Percentiles rank a stretch among this genome's conserved stretches.
These are phyloP conservation scores for Calocera viscosa DNA, from an alignment of 768 basidiomycete species.

Conservation along the genomic window DNA sequence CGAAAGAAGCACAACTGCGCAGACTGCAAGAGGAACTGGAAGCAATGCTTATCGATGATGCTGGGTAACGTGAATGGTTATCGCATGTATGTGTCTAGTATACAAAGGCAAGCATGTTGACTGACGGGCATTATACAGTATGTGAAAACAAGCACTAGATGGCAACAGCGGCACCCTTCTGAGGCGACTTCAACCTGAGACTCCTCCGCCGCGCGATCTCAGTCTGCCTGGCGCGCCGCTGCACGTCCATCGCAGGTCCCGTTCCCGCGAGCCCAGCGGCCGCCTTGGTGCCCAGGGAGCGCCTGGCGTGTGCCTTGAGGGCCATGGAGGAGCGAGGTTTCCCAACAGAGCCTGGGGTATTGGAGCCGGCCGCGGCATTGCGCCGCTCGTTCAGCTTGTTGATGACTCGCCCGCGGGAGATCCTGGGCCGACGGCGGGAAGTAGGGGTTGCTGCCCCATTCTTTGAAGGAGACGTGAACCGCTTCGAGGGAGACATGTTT, in stretches of 20 bases:
- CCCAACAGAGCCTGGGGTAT: not conserved
- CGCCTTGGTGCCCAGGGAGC: not conserved
- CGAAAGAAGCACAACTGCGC: conserved; percentile 1
- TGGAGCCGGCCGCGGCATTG: not conserved
- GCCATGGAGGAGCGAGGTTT: not conserved
- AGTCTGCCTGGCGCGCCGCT: not conserved
- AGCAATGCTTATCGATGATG: not conserved
- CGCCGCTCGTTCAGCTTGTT: conserved; percentile 64
- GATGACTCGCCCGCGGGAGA: conserved; percentile 71
- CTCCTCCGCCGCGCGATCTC: not conserved
- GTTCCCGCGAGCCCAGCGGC: not conserved
- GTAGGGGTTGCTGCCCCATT: not conserved
- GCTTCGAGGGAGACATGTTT: not conserved
- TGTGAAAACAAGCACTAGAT: not conserved
- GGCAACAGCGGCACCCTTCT: not conserved
- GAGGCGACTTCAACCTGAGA: not conserved
- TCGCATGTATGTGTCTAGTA: not conserved
- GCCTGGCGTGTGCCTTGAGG: not conserved
- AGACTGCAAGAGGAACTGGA: not conserved
- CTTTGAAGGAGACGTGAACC: not conserved
- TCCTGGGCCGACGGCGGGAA: conserved; percentile 47
- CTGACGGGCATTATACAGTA: not conserved
- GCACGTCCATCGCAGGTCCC: not conserved
- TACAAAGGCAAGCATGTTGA: not conserved
- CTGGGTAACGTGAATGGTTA: not conserved